phyloP scores from a whole-genome alignment of 257 asterid species.

The Parsonsia alboflavescens region DNA sequence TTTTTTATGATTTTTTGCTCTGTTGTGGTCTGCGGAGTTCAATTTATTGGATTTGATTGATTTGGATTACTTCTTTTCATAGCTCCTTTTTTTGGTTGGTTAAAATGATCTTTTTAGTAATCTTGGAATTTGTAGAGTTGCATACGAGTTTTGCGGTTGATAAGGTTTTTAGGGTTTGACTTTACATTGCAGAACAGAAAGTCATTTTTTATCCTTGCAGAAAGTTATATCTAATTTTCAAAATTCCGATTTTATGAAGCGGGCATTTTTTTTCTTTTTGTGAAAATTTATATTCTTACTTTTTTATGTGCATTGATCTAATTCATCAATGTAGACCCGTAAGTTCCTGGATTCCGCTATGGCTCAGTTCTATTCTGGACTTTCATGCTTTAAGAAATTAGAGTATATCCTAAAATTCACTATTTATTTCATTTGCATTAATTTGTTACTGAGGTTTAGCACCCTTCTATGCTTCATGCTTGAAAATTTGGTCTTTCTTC shows the following conservation, averaged over 20 bases:
- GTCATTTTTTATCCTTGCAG: background rate
- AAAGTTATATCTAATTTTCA: background rate
- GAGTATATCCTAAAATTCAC: background rate
- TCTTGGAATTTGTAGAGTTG: background rate
- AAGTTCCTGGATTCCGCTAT: background rate
- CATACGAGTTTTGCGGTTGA: background rate
- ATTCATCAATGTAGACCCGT: slow-evolving; percentile 6
- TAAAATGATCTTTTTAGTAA: background rate
- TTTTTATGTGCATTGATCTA: background rate
- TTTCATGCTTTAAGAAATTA: slow-evolving; percentile 8
- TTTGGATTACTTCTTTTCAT: background rate
- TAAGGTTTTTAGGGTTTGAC: slow-evolving; percentile 36
- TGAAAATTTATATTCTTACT: background rate
- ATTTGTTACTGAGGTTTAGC: background rate
- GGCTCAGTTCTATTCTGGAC: background rate
- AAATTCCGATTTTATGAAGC: background rate
- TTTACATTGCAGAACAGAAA: slow-evolving; percentile 28
- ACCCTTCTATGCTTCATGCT: background rate
- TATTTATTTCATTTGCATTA: background rate
- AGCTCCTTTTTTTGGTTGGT: background rate
- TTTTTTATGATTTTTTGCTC: slow-evolving; percentile 18
- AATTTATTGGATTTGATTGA: slow-evolving; percentile 4
- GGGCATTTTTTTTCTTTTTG: background rate
- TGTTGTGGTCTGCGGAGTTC: slow-evolving; percentile 9
- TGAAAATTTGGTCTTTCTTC: background rate